Evolutionary conservation across 331 rosid genomes (phyloP).

Genomic region (Rhamnella rubrinervis): DNA sequence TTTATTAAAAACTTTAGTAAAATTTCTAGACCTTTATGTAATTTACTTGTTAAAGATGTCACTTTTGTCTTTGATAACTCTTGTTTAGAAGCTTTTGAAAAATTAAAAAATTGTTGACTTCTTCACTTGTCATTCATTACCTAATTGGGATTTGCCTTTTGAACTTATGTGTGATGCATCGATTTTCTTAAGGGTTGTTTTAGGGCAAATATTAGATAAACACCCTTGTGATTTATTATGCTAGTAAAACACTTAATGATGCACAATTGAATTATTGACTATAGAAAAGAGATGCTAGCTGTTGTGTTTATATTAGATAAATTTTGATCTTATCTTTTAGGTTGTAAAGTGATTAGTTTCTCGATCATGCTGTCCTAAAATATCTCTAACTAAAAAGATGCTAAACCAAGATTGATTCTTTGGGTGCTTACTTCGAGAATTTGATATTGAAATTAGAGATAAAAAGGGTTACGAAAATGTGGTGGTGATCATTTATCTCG

Average conservation of each 20-base stretch:
- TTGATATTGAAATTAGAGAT: background rate
- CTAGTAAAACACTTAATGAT: constrained; percentile 1
- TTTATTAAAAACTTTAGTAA: background rate
- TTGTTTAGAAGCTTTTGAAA: background rate
- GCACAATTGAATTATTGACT: background rate
- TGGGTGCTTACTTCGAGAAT: background rate
- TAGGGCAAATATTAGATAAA: constrained; percentile 1
- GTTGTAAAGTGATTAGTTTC: background rate
- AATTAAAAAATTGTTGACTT: constrained; percentile 2
- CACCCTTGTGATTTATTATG: background rate
- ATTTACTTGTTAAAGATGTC: background rate
- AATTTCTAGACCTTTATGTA: background rate
- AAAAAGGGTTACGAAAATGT: background rate
- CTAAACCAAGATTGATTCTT: constrained; percentile 1
- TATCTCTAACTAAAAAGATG: background rate
- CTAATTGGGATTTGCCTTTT: constrained; percentile 12
- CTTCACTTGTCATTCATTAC: background rate
- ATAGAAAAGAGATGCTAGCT: background rate
- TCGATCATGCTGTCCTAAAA: background rate
- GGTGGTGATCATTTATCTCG: background rate
- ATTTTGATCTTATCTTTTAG: background rate
- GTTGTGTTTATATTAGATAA: background rate
- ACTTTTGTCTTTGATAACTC: background rate
- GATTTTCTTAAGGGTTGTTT: background rate
- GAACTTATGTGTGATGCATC: constrained; percentile 4